Base-by-base conservation (phyloP, 495 filamentous ascomycete genomes). In the Amorphotheca resinae region DNA sequence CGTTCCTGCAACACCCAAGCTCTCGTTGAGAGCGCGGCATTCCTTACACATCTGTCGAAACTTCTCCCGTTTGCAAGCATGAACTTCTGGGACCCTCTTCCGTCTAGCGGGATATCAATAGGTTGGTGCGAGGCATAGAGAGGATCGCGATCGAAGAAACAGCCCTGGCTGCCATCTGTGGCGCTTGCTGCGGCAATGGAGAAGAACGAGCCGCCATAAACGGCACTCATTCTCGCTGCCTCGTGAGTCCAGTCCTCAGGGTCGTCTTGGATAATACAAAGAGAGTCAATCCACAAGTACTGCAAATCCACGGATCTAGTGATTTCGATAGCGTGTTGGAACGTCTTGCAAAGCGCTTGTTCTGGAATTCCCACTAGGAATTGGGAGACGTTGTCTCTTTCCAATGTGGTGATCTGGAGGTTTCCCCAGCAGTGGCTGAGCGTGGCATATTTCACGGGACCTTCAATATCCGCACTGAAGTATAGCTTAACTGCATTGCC, bases 1-100 rank as follows among this genome's bases (percentile, higher is more conserved):
- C 56, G 48, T 48, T 64, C 61, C 34, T 64, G 59, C 9, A 58
- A 21, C 5, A 56, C 55, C 61, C 61, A 64, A 6, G 44, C 59
- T 16, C 61, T 28, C 14, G 2, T 18, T 8, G 4, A 15, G 8
- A 41, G 18, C 22, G 34, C 12, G 6, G 26, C 6, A 30, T 7
- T 30, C 26, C 26, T 12, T 12, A 30, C 6, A 30, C 12, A 30
- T 30, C 26, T 7, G 26, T 30, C 26, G 12, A 6, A 30, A 12
- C 7, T 7, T 30, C 26, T 12, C 26, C n/a, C n/a, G n/a, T n/a
- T n/a, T n/a, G n/a, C n/a, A n/a, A n/a, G n/a, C n/a, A n/a, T n/a
- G n/a, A n/a, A n/a, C n/a, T n/a, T n/a, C n/a, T n/a, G n/a, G n/a
- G n/a, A 30, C 12, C 26, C 26, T 7, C 6, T 30, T 30, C 26